Evolutionary conservation across 352 stramenopile species (phyloP), one percentile per base, ranked within the genome.

Genomic region (Hyaloperonospora arabidopsidis): DNA sequence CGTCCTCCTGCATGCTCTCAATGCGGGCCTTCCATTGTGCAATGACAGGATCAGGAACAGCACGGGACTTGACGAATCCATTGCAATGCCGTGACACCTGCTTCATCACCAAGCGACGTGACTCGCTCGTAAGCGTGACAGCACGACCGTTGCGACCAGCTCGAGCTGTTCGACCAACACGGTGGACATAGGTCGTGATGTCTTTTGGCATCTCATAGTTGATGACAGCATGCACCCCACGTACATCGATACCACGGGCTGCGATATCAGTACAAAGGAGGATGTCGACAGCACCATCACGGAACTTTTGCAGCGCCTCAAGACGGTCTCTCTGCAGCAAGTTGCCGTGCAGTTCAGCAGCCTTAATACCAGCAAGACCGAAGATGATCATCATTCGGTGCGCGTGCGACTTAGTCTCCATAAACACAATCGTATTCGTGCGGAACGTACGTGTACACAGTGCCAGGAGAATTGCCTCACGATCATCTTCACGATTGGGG

Each of bases 131-230:
- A 23, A 96, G 80, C 45, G 88, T 96, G 44, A 96, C 86, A 0
- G 86, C 83, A 59, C 80, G 81, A 53, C 84, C 82, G 52, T 95
- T 95, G 60, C 96, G 91, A 14, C 97, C 97, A 17, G 96, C 96
- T 78, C 97, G 91, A 34, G 96, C 97, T 28, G 97, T 99, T 64
- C 97, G 87, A 35, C 97, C 97, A 45, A 99, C 97, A 49, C 97
- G 87, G 75, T 99, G 97, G 18, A 99, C 95, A 67, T 99, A 99
- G 0, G 93, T 98, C 34, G 91, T 96, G 12, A 98, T 84, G 56
- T 98, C 86, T 63, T 96, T 94, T 1, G 97, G 97, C 95, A 99
- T 99, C 68, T 99, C 96, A 76, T 98, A 98, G 77, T 99, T 99
- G 67, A 99, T 98, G 3, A 99, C 97, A 17, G 93, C 93, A 59